Conservation (phyloP, 164 flowering plant species). For the Sextonia rubra region DNA sequence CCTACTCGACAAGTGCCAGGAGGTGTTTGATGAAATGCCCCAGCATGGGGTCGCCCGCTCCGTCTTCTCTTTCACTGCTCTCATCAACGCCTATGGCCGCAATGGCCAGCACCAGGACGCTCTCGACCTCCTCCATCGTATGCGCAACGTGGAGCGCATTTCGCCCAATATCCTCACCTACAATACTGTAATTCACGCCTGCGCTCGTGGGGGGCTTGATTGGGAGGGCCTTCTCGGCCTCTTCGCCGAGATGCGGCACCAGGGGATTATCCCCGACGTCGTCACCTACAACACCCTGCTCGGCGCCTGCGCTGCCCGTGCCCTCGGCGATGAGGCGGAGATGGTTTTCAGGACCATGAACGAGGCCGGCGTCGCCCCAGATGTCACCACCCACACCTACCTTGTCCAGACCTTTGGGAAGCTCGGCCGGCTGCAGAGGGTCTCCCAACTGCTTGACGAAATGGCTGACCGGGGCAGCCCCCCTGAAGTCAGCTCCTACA, state of each 20-base stretch:
- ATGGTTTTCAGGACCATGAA: conserved; percentile 95
- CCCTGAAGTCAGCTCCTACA: conserved; percentile 74
- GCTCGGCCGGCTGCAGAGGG: conserved; percentile 63
- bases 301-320: conserved; percentile 67
- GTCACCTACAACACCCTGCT: conserved; percentile 86
- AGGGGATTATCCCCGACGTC: conserved; percentile 83
- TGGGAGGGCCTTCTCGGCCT: conserved; percentile 93
- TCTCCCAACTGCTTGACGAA: conserved; percentile 62
- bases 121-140: conserved; percentile 58
- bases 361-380: conserved; percentile 83
- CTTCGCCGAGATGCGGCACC: conserved; percentile 93
- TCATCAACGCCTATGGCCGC: conserved; percentile 85
- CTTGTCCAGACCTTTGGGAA: conserved; percentile 82
- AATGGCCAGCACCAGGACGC: conserved; percentile 64
- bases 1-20: conserved; percentile 66
- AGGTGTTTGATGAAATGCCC: conserved; percentile 88
- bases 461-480: conserved; percentile 74
- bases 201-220: conserved; percentile 87
- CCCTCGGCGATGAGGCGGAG: conserved; percentile 85
- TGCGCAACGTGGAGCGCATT: conserved; percentile 65
- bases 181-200: conserved; percentile 77
- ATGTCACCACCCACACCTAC: conserved; percentile 64
- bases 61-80: conserved; percentile 69
- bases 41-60: conserved; percentile 51
- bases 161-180: conserved; percentile 71